A percentile compares a stretch with the other conserved stretches of the same genome.
Evolutionary conservation across 2,329 filamentous ascomycete genomes (phyloP).

Genomic region (Diaporthe batatas): DNA sequence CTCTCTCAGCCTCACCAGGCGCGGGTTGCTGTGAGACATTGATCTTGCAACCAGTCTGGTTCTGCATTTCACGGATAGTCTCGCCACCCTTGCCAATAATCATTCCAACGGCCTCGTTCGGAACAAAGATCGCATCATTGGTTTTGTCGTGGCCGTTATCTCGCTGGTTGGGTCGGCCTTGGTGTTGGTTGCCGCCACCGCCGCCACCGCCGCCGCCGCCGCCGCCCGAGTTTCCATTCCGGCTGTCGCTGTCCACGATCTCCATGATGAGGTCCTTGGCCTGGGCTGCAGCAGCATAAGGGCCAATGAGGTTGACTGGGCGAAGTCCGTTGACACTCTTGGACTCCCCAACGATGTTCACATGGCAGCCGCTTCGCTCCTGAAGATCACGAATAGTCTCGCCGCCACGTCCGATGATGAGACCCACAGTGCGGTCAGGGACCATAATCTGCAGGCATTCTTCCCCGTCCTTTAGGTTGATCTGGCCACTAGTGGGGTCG

Average conservation of each 20-base stretch:
- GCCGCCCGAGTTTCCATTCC: conserved; percentile 56
- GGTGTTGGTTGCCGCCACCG: conserved; percentile 48
- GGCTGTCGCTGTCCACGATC: conserved; percentile 92
- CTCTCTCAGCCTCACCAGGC: conserved; percentile 82
- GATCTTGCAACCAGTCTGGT: conserved; percentile 90
- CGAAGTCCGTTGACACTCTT: conserved; percentile 92
- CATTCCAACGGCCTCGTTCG: conserved; percentile 94
- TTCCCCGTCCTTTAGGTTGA: conserved; percentile 80
- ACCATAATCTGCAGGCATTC: conserved; percentile 95
- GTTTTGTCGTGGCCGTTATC: conserved; percentile 72
- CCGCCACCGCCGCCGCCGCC: not conserved
- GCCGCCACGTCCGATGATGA: conserved; percentile 93
- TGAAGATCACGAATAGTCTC: conserved; percentile 95
- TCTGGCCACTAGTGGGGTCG: conserved; percentile 44
- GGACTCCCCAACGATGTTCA: conserved; percentile 94
- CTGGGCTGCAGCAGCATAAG: conserved; percentile 77
- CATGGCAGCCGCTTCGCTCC: conserved; percentile 92
- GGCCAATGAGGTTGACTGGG: conserved; percentile 91
- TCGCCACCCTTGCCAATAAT: conserved; percentile 96
- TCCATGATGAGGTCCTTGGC: conserved; percentile 93
- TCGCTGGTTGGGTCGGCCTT: conserved; percentile 56
- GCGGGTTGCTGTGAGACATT: conserved; percentile 88
- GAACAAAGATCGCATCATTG: conserved; percentile 86
- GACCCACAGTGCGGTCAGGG: conserved; percentile 89
- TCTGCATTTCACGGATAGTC: conserved; percentile 95